These are phyloP conservation scores for Discostella stelligeroides DNA, from an alignment of 108 stramenopile genomes.

Conservation along the genomic window DNA sequence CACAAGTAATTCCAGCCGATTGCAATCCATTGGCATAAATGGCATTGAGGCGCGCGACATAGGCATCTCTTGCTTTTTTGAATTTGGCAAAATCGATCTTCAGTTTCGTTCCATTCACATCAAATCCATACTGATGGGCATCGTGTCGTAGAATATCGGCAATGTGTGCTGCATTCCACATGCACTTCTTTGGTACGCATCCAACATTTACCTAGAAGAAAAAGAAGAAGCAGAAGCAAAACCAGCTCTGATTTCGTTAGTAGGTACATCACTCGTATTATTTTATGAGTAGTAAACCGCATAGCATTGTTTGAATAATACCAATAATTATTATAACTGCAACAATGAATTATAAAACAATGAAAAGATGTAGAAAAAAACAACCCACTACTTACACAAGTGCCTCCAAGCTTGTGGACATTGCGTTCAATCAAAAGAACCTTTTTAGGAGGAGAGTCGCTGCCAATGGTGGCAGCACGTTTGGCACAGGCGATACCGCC, in stretches of 20 bases:
- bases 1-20: slow-evolving; percentile 53
- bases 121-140: slow-evolving; percentile 50
- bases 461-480: slow-evolving; percentile 23
- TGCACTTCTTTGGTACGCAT: slow-evolving; percentile 98
- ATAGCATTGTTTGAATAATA: too few relatives aligned
- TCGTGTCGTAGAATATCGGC: slow-evolving; percentile 71
- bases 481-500: slow-evolving; percentile 58
- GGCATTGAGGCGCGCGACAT: slow-evolving; percentile 80
- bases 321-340: too few relatives aligned
- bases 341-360: too few relatives aligned
- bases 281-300: too few relatives aligned
- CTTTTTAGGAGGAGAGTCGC: slow-evolving; percentile 6
- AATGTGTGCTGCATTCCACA: slow-evolving; percentile 84
- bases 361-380: too few relatives aligned
- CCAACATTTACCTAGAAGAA: too few relatives aligned
- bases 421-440: slow-evolving; percentile 40
- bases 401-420: slow-evolving; percentile 79
- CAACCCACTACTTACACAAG: too few relatives aligned
- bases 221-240: too few relatives aligned
- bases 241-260: too few relatives aligned
- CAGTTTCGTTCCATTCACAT: neutral
- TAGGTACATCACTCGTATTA: too few relatives aligned
- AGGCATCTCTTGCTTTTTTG: slow-evolving; percentile 84
- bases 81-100: slow-evolving; percentile 79
- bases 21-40: slow-evolving; percentile 83